These are phyloP conservation scores for Clonostachys chloroleuca DNA, from an alignment of 2,329 filamentous ascomycete genomes.

Conservation along the genomic window DNA sequence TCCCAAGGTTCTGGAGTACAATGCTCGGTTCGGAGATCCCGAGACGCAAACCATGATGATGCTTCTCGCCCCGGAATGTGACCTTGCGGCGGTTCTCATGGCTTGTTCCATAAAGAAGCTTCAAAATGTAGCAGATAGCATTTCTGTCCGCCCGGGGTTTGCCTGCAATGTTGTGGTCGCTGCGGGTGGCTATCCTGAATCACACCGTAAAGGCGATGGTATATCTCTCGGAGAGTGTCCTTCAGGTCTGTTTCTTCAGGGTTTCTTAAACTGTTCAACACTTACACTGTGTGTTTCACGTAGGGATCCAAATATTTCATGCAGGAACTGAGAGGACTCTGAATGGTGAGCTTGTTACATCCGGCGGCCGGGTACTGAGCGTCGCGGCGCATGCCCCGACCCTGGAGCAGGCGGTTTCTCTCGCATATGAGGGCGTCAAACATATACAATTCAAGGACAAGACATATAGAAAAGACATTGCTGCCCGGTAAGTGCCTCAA, in stretches of 20 bases:
- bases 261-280: background rate
- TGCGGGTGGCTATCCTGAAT: slow-evolving; percentile 77
- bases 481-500: slow-evolving; percentile 18
- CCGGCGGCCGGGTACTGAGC: slow-evolving; percentile 82
- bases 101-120: slow-evolving; percentile 72
- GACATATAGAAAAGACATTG: slow-evolving; percentile 86
- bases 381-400: slow-evolving; percentile 64
- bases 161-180: slow-evolving; percentile 83
- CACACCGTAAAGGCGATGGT: slow-evolving; percentile 67
- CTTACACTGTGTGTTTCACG: background rate
- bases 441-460: slow-evolving; percentile 74
- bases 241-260: slow-evolving; percentile 24
- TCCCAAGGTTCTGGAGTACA: slow-evolving; percentile 81
- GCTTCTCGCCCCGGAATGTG: slow-evolving; percentile 68
- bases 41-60: slow-evolving; percentile 81
- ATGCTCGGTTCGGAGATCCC: slow-evolving; percentile 84
- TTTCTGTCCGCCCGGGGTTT: slow-evolving; percentile 49
- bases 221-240: slow-evolving; percentile 22
- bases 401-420: slow-evolving; percentile 71
- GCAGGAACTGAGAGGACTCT: slow-evolving; percentile 66
- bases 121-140: slow-evolving; percentile 57
- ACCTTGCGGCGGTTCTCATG: slow-evolving; percentile 79
- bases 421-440: slow-evolving; percentile 67
- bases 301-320: slow-evolving; percentile 71
- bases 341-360: slow-evolving; percentile 57